Evolutionary conservation across 1,284 basidiomycete genomes (phyloP).

Genomic region (Cryptococcus sp.): DNA sequence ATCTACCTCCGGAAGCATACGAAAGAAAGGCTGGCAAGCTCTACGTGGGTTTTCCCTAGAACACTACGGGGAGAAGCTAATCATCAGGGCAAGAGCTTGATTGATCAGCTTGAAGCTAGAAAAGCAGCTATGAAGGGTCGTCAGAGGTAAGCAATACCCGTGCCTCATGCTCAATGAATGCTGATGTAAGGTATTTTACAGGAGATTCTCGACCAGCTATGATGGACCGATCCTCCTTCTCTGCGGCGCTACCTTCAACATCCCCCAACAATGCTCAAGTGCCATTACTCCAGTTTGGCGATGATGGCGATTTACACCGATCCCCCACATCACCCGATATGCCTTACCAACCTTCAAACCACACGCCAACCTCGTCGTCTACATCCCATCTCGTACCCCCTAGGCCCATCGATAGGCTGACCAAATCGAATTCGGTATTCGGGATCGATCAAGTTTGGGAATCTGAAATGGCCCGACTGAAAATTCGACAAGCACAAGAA

Average conservation of each 20-base stretch:
- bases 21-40: constrained; percentile 35
- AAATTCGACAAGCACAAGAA: constrained; percentile 22
- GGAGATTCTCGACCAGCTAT: constrained; percentile 47
- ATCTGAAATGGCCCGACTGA: constrained; percentile 41
- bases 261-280: background rate
- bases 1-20: constrained; percentile 13
- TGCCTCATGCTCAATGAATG: too few species aligned
- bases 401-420: constrained; percentile 11
- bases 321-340: background rate
- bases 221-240: constrained; percentile 35
- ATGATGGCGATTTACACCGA: background rate
- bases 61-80: background rate
- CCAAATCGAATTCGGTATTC: constrained; percentile 40
- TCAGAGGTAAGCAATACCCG: constrained; percentile 28
- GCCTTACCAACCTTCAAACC: background rate
- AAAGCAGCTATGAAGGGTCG: constrained; percentile 38
- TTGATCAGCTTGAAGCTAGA: constrained; percentile 46
- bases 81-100: constrained; percentile 37
- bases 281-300: constrained; percentile 9
- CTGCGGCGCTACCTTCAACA: constrained; percentile 4
- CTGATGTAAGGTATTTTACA: constrained; percentile 32
- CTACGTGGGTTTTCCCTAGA: constrained; percentile 23
- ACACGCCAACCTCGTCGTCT: background rate
- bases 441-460: constrained; percentile 47
- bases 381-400: background rate